phyloP scores from a whole-genome alignment of 1,139 yeast species.

The Hansenula sp. region DNA sequence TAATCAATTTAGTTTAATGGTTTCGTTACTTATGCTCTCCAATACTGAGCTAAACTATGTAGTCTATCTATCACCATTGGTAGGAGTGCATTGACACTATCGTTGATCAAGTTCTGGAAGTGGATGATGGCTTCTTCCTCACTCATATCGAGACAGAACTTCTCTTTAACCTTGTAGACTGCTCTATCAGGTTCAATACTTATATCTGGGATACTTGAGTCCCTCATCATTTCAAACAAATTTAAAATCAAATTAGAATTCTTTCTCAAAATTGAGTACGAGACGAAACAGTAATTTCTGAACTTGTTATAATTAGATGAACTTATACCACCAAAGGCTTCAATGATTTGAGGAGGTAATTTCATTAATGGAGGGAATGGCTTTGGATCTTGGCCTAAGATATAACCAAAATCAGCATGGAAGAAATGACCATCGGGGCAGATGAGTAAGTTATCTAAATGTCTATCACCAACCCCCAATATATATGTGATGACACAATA shows the following conservation, averaged over 20 bases:
- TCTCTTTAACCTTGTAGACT: slow-evolving; percentile 86
- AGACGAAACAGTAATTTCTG: slow-evolving; percentile 89
- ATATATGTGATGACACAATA: slow-evolving; percentile 95
- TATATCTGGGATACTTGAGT: slow-evolving; percentile 89
- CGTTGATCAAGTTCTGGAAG: slow-evolving; percentile 89
- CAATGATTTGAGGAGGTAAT: slow-evolving; percentile 92
- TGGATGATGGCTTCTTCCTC: slow-evolving; percentile 95
- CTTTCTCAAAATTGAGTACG: slow-evolving; percentile 85
- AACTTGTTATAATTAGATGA: slow-evolving; percentile 84
- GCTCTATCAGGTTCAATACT: slow-evolving; percentile 72
- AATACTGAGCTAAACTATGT: slow-evolving; percentile 94
- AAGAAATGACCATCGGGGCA: slow-evolving; percentile 80
- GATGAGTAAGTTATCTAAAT: slow-evolving; percentile 78
- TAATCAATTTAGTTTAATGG: too few species aligned
- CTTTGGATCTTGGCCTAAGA: slow-evolving; percentile 93
- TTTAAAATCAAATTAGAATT: slow-evolving; percentile 87
- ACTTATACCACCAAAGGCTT: slow-evolving; percentile 93
- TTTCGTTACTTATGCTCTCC: slow-evolving; percentile 64
- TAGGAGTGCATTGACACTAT: slow-evolving; percentile 86
- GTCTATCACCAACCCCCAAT: slow-evolving; percentile 96
- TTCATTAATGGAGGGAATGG: slow-evolving; percentile 99
- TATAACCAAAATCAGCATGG: slow-evolving; percentile 97
- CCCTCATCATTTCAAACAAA: slow-evolving; percentile 89
- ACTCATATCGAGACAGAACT: slow-evolving; percentile 86
- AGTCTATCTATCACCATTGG: slow-evolving; percentile 94